Base-by-base conservation (phyloP, 2,329 filamentous ascomycete species). In the Diplodia intermedia region DNA sequence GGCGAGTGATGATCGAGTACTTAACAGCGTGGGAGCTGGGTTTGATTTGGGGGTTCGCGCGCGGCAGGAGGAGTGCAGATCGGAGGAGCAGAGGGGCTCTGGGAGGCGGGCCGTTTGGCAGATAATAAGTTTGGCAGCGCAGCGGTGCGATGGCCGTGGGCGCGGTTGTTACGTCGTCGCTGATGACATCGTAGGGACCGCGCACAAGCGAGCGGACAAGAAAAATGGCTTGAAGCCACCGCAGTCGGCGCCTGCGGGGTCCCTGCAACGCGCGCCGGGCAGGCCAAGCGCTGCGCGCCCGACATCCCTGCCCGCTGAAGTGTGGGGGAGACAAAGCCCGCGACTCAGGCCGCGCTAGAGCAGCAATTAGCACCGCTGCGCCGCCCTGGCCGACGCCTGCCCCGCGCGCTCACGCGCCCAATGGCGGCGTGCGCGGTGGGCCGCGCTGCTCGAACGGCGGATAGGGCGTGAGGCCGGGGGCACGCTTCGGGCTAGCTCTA, bases 21-120 rank as follows among this genome's bases (percentile, higher is more conserved):
- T 56, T 66, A 66, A 56, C 54, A 61, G 53, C 31, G 26, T 20
- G 49, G 52, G 66, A 23, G 47, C 49, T 15, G 23, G 49, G 56
- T 54, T 56, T 43, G 66, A 63, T 56, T 68, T 62, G 47, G 57
- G 47, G 49, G 49, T n/a, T 49, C 50, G 50, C 57, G 56, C 23
- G 26, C 38, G 66, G 66, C 57, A 68, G 33, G 66, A 63, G 49
- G 66, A 68, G 66, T 55, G 66, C 66, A 68, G 66, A 68, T 68
- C 66, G 65, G 55, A 54, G 66, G 55, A 50, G 36, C n/a, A 57
- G 65, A 66, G 65, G 65, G 65, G 60, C 50, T 29, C 23, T 54
- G 52, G 36, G 33, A 29, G n/a, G 65, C 65, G 65, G 65, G 65
- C 65, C 52, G 29, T 57, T 57, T 68, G 66, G 66, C 36, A 55